These are phyloP conservation scores for Boletus rubescentipes DNA, from an alignment of 768 basidiomycete species.

Conservation along the genomic window DNA sequence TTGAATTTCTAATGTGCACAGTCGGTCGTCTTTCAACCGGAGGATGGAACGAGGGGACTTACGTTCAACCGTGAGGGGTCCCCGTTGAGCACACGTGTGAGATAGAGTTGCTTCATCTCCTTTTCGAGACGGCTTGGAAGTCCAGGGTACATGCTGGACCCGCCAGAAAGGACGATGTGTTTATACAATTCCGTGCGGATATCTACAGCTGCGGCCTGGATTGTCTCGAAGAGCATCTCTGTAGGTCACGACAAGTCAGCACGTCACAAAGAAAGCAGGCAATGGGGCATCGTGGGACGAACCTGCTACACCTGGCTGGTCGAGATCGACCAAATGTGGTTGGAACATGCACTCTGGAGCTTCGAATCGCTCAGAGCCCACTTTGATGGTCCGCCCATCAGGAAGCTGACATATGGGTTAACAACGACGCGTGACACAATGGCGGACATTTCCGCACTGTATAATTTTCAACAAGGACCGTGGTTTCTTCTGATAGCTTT, in stretches of 20 bases:
- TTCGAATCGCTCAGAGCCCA: slow-evolving; percentile 97
- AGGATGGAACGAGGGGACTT: slow-evolving; percentile 33
- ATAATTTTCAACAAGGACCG: slow-evolving; percentile 93
- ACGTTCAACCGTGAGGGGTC: slow-evolving; percentile 86
- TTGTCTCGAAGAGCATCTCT: slow-evolving; percentile 98
- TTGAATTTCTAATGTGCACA: slow-evolving; percentile 84
- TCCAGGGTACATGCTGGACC: slow-evolving; percentile 98
- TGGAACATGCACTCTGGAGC: slow-evolving; percentile 99
- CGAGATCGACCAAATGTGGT: slow-evolving; percentile 94
- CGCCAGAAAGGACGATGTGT: slow-evolving; percentile 96
- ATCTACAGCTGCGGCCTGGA: slow-evolving; percentile 89
- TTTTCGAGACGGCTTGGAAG: slow-evolving; percentile 96
- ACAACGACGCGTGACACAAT: neutral
- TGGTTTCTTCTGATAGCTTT: slow-evolving; percentile 92
- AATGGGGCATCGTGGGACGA: slow-evolving; percentile 14
- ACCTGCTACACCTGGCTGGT: slow-evolving; percentile 96
- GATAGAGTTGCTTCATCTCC: slow-evolving; percentile 99
- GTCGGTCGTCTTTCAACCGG: neutral
- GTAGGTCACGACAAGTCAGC: neutral
- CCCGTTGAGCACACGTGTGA: slow-evolving; percentile 82
- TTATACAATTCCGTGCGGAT: slow-evolving; percentile 91
- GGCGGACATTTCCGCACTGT: slow-evolving; percentile 56
- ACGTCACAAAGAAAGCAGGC: neutral
- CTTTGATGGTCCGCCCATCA: slow-evolving; percentile 95
- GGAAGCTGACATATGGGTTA: slow-evolving; percentile 59